phyloP scores from a whole-genome alignment of 495 filamentous ascomycete genomes.

The Diplogelasinospora grovesii region DNA sequence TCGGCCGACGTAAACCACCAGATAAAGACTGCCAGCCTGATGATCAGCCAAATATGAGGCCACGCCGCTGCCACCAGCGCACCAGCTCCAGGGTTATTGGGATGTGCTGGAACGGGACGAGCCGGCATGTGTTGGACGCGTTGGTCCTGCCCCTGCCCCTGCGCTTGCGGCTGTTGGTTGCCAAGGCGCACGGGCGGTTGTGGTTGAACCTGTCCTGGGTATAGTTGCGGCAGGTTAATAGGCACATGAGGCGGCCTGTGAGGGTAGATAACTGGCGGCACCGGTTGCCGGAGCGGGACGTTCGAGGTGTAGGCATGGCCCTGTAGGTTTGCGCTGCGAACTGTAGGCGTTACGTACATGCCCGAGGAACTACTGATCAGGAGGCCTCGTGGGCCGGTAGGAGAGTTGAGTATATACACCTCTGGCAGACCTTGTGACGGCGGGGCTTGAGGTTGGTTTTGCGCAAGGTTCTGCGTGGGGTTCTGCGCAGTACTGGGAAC shows the following conservation, averaged over 20 bases:
- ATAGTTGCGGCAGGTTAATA: too few species aligned
- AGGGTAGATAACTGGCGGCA: background rate
- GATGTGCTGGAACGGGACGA: conserved; percentile 16
- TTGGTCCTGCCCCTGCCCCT: conserved; percentile 2
- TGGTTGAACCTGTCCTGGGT: conserved; percentile 3
- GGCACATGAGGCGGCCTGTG: too few species aligned
- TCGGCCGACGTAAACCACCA: conserved; percentile 73
- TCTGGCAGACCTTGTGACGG: conserved; percentile 29
- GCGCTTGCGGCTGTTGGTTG: conserved; percentile 6
- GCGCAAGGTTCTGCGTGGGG: conserved; percentile 11
- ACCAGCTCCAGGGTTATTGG: conserved; percentile 37
- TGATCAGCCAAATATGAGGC: conserved; percentile 68
- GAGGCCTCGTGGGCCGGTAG: conserved; percentile 52
- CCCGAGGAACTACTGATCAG: conserved; percentile 42
- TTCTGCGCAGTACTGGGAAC: conserved; percentile 2
- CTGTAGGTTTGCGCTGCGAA: background rate
- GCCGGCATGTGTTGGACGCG: background rate
- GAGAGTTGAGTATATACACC: conserved; percentile 57
- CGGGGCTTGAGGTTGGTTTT: conserved; percentile 11
- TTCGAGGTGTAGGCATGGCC: background rate
- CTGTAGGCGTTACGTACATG: conserved; percentile 36
- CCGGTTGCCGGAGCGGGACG: background rate
- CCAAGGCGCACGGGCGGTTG: too few species aligned
- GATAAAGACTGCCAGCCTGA: conserved; percentile 67
- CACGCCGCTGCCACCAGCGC: conserved; percentile 44